A percentile compares a stretch with the other conserved stretches of the same genome.
phyloP scores from a whole-genome alignment of 139 green algal genomes.

The Mesotaenium endlicherianum region DNA sequence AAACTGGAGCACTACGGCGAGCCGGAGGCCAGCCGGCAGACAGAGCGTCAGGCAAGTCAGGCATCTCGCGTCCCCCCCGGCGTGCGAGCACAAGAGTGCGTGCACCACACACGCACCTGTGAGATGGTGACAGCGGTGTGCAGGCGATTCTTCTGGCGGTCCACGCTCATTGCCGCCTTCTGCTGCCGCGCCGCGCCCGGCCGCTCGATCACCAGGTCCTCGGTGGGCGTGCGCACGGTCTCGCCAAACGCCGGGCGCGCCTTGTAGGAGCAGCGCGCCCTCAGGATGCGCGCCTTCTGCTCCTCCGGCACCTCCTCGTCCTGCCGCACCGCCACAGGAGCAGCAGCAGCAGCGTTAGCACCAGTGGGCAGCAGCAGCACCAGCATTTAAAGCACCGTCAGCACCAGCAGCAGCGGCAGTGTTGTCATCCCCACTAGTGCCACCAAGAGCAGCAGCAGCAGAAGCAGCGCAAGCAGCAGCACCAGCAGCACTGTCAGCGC shows the following conservation, averaged over 20 bases:
- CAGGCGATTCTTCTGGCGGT: constrained; percentile 5
- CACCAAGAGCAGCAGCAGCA: too few species aligned
- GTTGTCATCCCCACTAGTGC: too few species aligned
- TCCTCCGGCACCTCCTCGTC: neutral
- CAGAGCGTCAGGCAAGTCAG: too few species aligned
- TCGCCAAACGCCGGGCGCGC: neutral
- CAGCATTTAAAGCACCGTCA: too few species aligned
- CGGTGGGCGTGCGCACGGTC: neutral
- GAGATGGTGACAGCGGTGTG: neutral
- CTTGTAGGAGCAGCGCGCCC: constrained; percentile 15
- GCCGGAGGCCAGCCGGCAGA: too few species aligned
- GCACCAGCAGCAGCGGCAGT: too few species aligned
- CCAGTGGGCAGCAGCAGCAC: too few species aligned
- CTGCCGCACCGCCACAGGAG: neutral
- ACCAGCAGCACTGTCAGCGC: too few species aligned
- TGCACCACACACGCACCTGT: neutral
- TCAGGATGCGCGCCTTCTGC: neutral
- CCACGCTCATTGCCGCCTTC: neutral
- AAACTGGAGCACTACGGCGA: neutral
- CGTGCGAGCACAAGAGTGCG: too few species aligned
- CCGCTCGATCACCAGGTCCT: neutral
- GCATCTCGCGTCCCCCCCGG: too few species aligned
- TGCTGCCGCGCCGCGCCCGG: neutral
- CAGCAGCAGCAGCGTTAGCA: too few species aligned
- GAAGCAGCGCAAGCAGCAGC: too few species aligned